Base-by-base conservation (phyloP, 1,284 basidiomycete species). In the Tilletia caries region DNA sequence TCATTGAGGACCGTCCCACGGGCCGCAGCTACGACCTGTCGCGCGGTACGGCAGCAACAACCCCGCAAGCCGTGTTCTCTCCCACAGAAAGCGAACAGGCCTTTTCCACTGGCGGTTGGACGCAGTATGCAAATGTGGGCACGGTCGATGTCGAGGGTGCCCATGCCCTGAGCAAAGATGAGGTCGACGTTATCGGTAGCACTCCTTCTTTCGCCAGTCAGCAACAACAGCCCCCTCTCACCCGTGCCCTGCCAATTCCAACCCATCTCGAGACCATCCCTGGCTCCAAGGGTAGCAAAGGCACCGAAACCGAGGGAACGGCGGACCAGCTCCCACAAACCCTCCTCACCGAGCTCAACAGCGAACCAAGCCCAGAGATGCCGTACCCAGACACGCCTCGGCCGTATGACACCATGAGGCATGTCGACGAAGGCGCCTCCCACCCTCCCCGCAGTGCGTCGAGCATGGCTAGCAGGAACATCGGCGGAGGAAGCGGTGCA, bases 371-470 rank as follows among this genome's bases (percentile, higher is more conserved):
- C 15, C 37, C 20, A 37, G 58, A 62, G 18, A 62, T 62, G 58
- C 58, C 58, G 15, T 62, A 62, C 58, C 58, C 58, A 33, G 58
- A 62, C 58, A 62, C 58, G 5, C 58, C 58, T 34, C 58, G 58
- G 29, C 58, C 58, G 3, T 62, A n/a, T n/a, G n/a, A 62, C 32
- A 32, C 10, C 58, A 20, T 62, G 29, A 29, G n/a, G 32, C 29
- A 37, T 8, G 29, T 62, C 32, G n/a, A 29, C 32, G 15, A 8
- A 25, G 54, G 25, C 27, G 1, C 12, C 2, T 62, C 58, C 32
- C n/a, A 34, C 58, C 58, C 58, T 20, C 58, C 58, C 10, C 27
- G 58, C 27, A 62, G 58, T 29, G 58, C 58, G 34, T 62, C 58
- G 32, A 62, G 58, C 58, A 62, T 62, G 58, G 32, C 58, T 33